These are phyloP conservation scores for Magnolia changhungtana DNA, from an alignment of 164 flowering plant genomes.

Conservation along the genomic window DNA sequence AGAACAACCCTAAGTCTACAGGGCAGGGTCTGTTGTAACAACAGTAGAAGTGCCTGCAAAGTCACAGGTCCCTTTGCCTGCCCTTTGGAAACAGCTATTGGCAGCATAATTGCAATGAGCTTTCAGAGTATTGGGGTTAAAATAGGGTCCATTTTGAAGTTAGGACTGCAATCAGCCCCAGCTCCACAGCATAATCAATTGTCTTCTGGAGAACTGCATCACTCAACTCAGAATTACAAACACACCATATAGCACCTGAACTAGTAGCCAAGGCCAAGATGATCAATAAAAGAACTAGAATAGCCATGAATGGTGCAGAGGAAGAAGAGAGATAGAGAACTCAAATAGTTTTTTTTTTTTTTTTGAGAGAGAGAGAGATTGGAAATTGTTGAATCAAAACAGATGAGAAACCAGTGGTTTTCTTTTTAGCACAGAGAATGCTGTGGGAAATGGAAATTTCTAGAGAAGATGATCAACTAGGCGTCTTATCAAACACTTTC, in stretches of 20 bases:
- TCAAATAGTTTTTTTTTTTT: not conserved
- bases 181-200: conserved; percentile 85
- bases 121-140: conserved; percentile 61
- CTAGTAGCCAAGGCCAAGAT: not conserved
- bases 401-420: not conserved
- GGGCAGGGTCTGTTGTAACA: conserved; percentile 27
- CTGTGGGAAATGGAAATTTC: not conserved
- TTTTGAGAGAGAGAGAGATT: not conserved
- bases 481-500: no score
- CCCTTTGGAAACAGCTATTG: conserved; percentile 73
- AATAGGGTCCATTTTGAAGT: conserved; percentile 61
- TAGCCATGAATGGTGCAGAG: not conserved
- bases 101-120: conserved; percentile 75
- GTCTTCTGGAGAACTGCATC: conserved; percentile 49
- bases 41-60: conserved; percentile 47
- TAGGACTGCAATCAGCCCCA: conserved; percentile 71
- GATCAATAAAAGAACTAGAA: not conserved
- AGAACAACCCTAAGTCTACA: no score
- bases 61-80: conserved; percentile 59
- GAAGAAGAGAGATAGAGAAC: not conserved
- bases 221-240: conserved; percentile 48
- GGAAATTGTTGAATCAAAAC: not conserved
- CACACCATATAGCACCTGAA: conserved; percentile 52
- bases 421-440: not conserved
- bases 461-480: not conserved